These are phyloP conservation scores for Dothideomycetes sp. DNA, from an alignment of 2,329 filamentous ascomycete species.

Conservation along the genomic window DNA sequence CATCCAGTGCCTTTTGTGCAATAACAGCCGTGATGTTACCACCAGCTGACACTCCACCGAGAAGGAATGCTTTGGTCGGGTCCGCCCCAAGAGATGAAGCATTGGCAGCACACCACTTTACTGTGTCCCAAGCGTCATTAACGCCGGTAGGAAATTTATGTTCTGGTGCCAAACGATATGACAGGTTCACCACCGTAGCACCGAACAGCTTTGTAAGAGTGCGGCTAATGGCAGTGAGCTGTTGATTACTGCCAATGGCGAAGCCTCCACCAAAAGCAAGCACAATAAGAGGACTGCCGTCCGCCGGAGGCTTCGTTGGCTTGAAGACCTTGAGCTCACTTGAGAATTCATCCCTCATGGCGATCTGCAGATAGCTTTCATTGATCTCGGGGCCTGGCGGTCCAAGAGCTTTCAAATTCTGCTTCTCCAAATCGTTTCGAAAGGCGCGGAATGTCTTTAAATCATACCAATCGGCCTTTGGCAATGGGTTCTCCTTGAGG, in stretches of 20 bases:
- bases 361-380: slow-evolving; percentile 15
- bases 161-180: slow-evolving; percentile 37
- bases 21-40: slow-evolving; percentile 29
- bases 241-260: slow-evolving; percentile 15
- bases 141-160: slow-evolving; percentile 33
- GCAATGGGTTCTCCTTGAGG: slow-evolving; percentile 5
- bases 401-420: slow-evolving; percentile 4
- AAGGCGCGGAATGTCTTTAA: slow-evolving; percentile 5
- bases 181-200: slow-evolving; percentile 31
- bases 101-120: slow-evolving; percentile 34
- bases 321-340: slow-evolving; percentile 22
- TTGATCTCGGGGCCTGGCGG: slow-evolving; percentile 6
- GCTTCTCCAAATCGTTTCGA: slow-evolving; percentile 6
- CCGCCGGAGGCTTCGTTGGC: slow-evolving; percentile 11
- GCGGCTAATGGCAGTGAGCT: slow-evolving; percentile 14
- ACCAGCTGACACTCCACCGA: slow-evolving; percentile 39
- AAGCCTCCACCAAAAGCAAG: slow-evolving; percentile 19
- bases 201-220: slow-evolving; percentile 19
- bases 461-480: slow-evolving; percentile 8
- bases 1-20: slow-evolving; percentile 29
- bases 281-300: slow-evolving; percentile 16
- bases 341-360: slow-evolving; percentile 22
- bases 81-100: slow-evolving; percentile 29
- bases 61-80: slow-evolving; percentile 34
- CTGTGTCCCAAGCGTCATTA: slow-evolving; percentile 34